Base-by-base conservation (phyloP, 345 rosid species). In the Pistacia atlantica region DNA sequence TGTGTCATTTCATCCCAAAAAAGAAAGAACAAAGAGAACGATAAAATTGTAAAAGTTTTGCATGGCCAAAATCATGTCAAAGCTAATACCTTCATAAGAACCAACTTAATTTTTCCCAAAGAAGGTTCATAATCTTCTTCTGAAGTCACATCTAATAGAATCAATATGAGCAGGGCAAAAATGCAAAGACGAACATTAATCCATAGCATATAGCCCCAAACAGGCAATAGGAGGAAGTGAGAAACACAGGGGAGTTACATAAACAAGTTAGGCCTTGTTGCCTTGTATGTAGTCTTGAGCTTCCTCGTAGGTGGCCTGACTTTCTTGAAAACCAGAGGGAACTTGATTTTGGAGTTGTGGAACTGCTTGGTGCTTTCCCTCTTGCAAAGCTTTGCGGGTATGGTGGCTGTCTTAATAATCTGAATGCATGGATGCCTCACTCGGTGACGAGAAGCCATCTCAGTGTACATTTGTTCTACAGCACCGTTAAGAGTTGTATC, bases 361-460 rank as follows among this genome's bases (percentile, higher is more conserved):
- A 83, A 83, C n/a, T 83, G 86, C 75, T 83, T 77, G 7, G 77
- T 80, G 72, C 83, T 80, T 11, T 83, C 86, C 61, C 83, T 83
- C 79, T 83, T 83, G 81, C 86, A 83, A 0, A 77, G 81, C 80
- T 75, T 80, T 3, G 83, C 83, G 0, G 67, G 58, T 49, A 83
- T 51, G 5, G 83, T 80, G 6, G 81, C 83, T 12, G 83, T 83
- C 61, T 78, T 77, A 66, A 83, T 83, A 2, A 83, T 78, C 72
- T 83, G 83, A 38, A 83, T 83, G 73, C 83, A 83, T 4, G 81
- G 86, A 69, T 57, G 75, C 83, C 83, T 80, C 5, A 80, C 86
- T 5, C 83, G 70, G 75, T 80, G 86, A 13, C 86, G 78, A 56
- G 83, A 83, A 7, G 86, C 83, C 86, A 83, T 83, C 78, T 80